A percentile compares a stretch with the other conserved stretches of the same genome.
Conservation (phyloP, 169 alveolate species). For the Neospora caninum region DNA sequence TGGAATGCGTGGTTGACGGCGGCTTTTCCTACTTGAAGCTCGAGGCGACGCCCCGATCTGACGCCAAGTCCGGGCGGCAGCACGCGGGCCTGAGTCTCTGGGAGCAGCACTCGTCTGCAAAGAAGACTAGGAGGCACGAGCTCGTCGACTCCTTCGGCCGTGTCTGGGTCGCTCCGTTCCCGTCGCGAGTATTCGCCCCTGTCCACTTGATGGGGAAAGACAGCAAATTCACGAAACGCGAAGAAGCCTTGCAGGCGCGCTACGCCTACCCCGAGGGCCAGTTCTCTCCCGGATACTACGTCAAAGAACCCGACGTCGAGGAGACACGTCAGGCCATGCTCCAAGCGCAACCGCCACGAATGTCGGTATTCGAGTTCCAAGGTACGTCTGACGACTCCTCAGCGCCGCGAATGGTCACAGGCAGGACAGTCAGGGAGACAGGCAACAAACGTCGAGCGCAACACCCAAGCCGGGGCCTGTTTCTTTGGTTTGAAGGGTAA, state of each 20-base stretch:
- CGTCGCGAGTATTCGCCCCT: neutral
- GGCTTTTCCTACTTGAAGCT: neutral
- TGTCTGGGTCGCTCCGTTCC: neutral
- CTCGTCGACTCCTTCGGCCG: neutral
- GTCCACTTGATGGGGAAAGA: neutral
- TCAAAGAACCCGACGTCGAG: neutral
- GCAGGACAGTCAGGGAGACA: no score
- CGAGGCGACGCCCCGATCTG: neutral
- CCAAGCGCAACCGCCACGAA: neutral
- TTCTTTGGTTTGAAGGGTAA: no score
- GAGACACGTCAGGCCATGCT: neutral
- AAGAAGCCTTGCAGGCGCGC: neutral
- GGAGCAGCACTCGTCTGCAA: neutral
- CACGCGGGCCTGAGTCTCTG: constrained; percentile 12
- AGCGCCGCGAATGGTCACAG: no score
- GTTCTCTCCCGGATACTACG: constrained; percentile 37
- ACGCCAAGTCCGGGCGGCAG: neutral
- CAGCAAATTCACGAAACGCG: neutral
- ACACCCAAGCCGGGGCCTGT: no score
- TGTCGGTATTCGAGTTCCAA: constrained; percentile 9
- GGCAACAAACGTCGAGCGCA: no score
- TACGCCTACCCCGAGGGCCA: constrained; percentile 35
- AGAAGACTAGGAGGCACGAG: neutral
- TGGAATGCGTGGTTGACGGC: constrained; percentile 19
- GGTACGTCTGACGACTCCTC: neutral